These are phyloP conservation scores for Hyaloperonospora brassicae DNA, from an alignment of 352 stramenopile genomes.

Conservation along the genomic window DNA sequence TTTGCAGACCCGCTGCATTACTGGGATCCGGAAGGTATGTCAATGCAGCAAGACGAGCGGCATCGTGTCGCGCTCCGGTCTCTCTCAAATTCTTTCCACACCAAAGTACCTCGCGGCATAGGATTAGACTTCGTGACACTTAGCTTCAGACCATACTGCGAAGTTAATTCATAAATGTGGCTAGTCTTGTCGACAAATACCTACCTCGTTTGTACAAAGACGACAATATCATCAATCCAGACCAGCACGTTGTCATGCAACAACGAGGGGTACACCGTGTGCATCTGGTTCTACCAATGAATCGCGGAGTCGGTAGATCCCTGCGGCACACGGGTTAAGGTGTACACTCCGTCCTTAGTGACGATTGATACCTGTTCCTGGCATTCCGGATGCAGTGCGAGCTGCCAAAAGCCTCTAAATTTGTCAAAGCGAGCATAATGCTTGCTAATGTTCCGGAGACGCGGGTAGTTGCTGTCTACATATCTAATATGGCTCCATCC, in stretches of 20 bases:
- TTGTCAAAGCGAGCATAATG: slow-evolving; percentile 1
- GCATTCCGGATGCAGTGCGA: background rate
- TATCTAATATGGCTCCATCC: background rate
- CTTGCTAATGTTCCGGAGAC: background rate
- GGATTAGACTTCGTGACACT: too few species aligned
- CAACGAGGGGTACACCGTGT: background rate
- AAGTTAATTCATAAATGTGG: background rate
- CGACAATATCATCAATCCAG: background rate
- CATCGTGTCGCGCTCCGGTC: too few species aligned
- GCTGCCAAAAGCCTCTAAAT: slow-evolving; percentile 4
- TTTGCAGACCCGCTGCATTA: too few species aligned
- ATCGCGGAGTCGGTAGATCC: slow-evolving; percentile 1
- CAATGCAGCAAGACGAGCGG: too few species aligned
- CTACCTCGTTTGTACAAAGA: too few species aligned
- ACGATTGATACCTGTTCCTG: slow-evolving; percentile 2
- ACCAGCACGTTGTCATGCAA: background rate
- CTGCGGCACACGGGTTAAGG: background rate
- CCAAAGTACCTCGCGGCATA: too few species aligned
- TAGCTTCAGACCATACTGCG: background rate
- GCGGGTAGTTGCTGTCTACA: background rate
- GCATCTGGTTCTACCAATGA: slow-evolving; percentile 1
- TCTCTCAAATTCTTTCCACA: too few species aligned
- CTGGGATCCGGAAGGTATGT: too few species aligned
- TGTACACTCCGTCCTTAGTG: slow-evolving; percentile 4
- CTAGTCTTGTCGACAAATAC: too few species aligned